Percentiles rank a stretch among this genome's conserved stretches.
These are phyloP conservation scores for Kazachstania martiniae DNA, from an alignment of 805 yeast species.

Conservation along the genomic window DNA sequence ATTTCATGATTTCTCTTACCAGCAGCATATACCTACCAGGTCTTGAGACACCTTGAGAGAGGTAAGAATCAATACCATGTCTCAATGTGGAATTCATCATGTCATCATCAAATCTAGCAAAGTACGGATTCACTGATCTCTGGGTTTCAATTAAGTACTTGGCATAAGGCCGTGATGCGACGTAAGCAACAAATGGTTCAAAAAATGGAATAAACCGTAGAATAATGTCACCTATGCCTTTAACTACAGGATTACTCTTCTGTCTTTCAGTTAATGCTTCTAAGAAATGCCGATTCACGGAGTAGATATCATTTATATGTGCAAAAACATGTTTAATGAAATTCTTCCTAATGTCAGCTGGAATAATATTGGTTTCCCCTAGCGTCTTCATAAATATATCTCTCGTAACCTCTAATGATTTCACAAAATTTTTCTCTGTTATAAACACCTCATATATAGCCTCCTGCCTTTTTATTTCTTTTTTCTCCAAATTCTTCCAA, in stretches of 20 bases:
- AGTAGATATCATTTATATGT: slow-evolving; percentile 76
- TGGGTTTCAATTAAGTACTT: slow-evolving; percentile 92
- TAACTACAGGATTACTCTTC: slow-evolving; percentile 73
- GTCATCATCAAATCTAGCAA: slow-evolving; percentile 88
- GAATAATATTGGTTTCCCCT: slow-evolving; percentile 76
- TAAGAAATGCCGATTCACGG: slow-evolving; percentile 73
- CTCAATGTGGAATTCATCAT: slow-evolving; percentile 52
- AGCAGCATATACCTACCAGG: slow-evolving; percentile 89
- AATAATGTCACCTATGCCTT: slow-evolving; percentile 78
- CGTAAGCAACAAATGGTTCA: slow-evolving; percentile 87
- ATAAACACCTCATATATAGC: slow-evolving; percentile 87
- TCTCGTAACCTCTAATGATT: slow-evolving; percentile 83
- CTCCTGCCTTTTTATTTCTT: slow-evolving; percentile 88
- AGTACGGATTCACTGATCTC: slow-evolving; percentile 77
- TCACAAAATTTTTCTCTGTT: slow-evolving; percentile 91
- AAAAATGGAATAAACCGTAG: slow-evolving; percentile 75
- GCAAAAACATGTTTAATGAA: slow-evolving; percentile 88
- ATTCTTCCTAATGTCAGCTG: slow-evolving; percentile 79
- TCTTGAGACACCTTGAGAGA: slow-evolving; percentile 91
- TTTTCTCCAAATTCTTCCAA: slow-evolving; percentile 67
- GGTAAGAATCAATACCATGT: slow-evolving; percentile 76
- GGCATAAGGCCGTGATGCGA: slow-evolving; percentile 91
- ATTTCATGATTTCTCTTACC: slow-evolving; percentile 73
- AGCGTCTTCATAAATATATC: slow-evolving; percentile 92
- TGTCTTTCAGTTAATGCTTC: slow-evolving; percentile 86